A percentile compares a stretch with the other conserved stretches of the same genome.
Evolutionary conservation across 352 stramenopile genomes (phyloP).

Genomic region (Phytophthora pinifolia): DNA sequence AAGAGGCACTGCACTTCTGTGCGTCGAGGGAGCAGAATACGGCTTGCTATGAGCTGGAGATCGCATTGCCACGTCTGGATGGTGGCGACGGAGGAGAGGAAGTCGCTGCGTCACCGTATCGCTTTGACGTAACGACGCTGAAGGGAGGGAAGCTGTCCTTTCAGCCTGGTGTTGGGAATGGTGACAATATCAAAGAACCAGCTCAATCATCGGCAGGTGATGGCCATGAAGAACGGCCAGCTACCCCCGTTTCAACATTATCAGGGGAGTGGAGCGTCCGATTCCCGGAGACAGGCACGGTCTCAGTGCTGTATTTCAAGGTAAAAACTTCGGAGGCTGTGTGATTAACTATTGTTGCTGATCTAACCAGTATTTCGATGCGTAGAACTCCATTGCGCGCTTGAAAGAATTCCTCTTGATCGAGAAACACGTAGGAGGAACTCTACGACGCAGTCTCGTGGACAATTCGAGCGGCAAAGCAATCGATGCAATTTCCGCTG

Average conservation of each 20-base stretch:
- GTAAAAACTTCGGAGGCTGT: slow-evolving; percentile 14
- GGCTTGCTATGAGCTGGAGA: slow-evolving; percentile 53
- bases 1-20: slow-evolving; percentile 49
- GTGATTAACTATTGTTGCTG: background rate
- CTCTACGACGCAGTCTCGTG: slow-evolving; percentile 33
- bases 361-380: slow-evolving; percentile 4
- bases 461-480: slow-evolving; percentile 29
- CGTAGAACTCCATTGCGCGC: slow-evolving; percentile 32
- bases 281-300: slow-evolving; percentile 29
- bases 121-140: slow-evolving; percentile 29
- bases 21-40: slow-evolving; percentile 39
- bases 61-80: slow-evolving; percentile 34
- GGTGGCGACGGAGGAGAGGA: slow-evolving; percentile 1
- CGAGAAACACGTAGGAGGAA: slow-evolving; percentile 41
- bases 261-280: slow-evolving; percentile 49
- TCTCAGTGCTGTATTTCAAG: slow-evolving; percentile 50
- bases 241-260: slow-evolving; percentile 13
- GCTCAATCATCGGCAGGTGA: background rate
- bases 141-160: slow-evolving; percentile 55
- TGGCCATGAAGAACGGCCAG: slow-evolving; percentile 11
- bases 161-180: slow-evolving; percentile 7
- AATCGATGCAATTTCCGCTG: slow-evolving; percentile 35
- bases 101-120: slow-evolving; percentile 5
- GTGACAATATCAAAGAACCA: background rate
- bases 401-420: slow-evolving; percentile 53